These are phyloP conservation scores for Elongisporangium prolatum DNA, from an alignment of 352 stramenopile genomes.

Conservation along the genomic window DNA sequence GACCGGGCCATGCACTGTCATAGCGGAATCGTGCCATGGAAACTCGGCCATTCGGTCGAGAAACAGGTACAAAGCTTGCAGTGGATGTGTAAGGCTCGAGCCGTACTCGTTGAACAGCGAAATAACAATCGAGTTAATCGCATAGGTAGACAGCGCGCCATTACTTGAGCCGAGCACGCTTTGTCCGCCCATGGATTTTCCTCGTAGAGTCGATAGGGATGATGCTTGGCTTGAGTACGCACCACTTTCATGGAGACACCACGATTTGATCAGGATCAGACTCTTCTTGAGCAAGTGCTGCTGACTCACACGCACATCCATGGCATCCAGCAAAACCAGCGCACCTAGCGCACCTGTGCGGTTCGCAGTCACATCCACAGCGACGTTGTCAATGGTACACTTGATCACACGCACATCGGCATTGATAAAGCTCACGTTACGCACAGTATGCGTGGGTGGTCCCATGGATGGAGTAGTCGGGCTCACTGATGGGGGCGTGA, in stretches of 20 bases:
- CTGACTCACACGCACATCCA: constrained; percentile 70
- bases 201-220: neutral
- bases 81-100: constrained; percentile 55
- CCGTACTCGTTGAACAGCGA: constrained; percentile 85
- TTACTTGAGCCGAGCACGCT: constrained; percentile 80
- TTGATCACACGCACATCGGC: constrained; percentile 86
- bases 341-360: constrained; percentile 74
- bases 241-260: constrained; percentile 84
- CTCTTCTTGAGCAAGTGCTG: constrained; percentile 86
- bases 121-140: constrained; percentile 89
- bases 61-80: constrained; percentile 85
- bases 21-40: constrained; percentile 75
- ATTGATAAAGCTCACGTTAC: constrained; percentile 90
- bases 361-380: constrained; percentile 87
- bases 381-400: constrained; percentile 89
- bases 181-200: constrained; percentile 1
- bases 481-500: neutral
- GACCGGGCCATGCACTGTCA: constrained; percentile 75
- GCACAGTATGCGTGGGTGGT: constrained; percentile 40
- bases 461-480: neutral
- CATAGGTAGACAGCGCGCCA: constrained; percentile 79
- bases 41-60: constrained; percentile 83
- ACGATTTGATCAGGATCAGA: constrained; percentile 87
- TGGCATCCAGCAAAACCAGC: constrained; percentile 79
- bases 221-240: constrained; percentile 22